phyloP scores from a whole-genome alignment of 164 flowering plant species.

The Chloranthus sessilifolius region DNA sequence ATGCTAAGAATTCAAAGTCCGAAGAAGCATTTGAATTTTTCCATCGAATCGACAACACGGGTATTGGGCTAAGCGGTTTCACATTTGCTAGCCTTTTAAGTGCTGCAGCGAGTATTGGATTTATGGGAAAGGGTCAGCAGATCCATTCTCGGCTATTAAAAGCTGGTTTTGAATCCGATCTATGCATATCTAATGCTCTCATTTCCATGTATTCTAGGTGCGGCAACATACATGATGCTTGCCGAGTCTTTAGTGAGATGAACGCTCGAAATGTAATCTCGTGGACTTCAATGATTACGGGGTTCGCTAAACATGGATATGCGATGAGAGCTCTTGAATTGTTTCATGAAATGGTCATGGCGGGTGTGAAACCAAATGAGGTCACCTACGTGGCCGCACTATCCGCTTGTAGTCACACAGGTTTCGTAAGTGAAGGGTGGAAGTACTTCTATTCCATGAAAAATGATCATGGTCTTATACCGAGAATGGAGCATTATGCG shows the following conservation, averaged over 20 bases:
- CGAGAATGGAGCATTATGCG: slow-evolving; percentile 87
- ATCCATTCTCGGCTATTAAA: slow-evolving; percentile 64
- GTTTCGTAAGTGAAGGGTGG: slow-evolving; percentile 68
- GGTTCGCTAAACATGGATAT: slow-evolving; percentile 80
- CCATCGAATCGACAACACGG: slow-evolving; percentile 39
- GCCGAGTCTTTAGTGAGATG: slow-evolving; percentile 50
- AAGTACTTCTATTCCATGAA: slow-evolving; percentile 60
- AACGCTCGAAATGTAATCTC: slow-evolving; percentile 52
- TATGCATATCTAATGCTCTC: slow-evolving; percentile 49
- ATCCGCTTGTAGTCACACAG: slow-evolving; percentile 84
- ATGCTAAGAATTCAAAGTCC: slow-evolving; percentile 40
- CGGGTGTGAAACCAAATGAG: slow-evolving; percentile 60
- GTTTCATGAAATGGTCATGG: slow-evolving; percentile 49
- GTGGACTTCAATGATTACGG: slow-evolving; percentile 87
- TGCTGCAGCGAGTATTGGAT: slow-evolving; percentile 70
- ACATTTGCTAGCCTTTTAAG: slow-evolving; percentile 74
- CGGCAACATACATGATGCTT: slow-evolving; percentile 66
- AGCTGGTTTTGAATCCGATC: slow-evolving; percentile 45
- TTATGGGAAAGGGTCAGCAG: slow-evolving; percentile 67
- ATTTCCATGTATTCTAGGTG: slow-evolving; percentile 84
- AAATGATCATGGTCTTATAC: slow-evolving; percentile 46
- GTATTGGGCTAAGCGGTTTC: slow-evolving; percentile 40
- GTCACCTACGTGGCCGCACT: slow-evolving; percentile 71
- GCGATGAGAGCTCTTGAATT: slow-evolving; percentile 52
- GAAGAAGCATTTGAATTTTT: slow-evolving; percentile 54